Base-by-base conservation (phyloP, 257 asterid species). In the Ehretia macrophylla region DNA sequence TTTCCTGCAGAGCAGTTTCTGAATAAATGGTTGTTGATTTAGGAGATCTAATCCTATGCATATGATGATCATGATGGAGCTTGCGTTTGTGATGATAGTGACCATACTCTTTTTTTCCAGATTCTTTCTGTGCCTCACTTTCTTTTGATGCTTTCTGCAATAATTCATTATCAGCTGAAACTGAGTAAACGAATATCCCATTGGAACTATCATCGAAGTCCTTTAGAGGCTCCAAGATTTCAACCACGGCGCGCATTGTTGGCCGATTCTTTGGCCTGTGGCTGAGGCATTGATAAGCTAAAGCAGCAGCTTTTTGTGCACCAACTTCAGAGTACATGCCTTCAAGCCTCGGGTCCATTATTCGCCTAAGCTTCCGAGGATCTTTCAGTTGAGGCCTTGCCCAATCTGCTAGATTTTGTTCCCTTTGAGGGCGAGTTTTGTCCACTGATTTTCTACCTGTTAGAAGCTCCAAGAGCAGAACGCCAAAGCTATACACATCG, bases 401-500 rank as follows among this genome's bases (percentile, higher is more conserved):
- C 98, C 98, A 91, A 21, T 87, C 96, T 5, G 73, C 92, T 0
- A 91, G 75, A 66, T 74, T 87, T 19, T 81, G 86, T 59, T 87
- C 95, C 19, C 95, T 71, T 9, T 67, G 70, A 0, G 91, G 88
- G 11, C 96, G 94, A 49, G 32, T 69, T 60, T 85, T 91, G 76
- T 91, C 95, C 0, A 83, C 83, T 0, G 95, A 82, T 58, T 83
- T 88, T 21, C 91, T 76, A 11, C 98, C 96, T 0, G 96, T 83
- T 0, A 91, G 70, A 17, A 88, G 94, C 69, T 91, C 96, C 42
- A 91, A 22, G 0, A 91, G 79, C 5, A 87, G 76, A 0, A 91
- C 94, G 58, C 98, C 98, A 1, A 91, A 91, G 14, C 98, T 85
- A 53, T 91, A 91, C 0, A 91, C 96, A 51, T 91, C 98, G 54